Evolutionary conservation across 2,329 filamentous ascomycete genomes (phyloP), one percentile per base, ranked within the genome.

Genomic region (Fusarium tuaranense): DNA sequence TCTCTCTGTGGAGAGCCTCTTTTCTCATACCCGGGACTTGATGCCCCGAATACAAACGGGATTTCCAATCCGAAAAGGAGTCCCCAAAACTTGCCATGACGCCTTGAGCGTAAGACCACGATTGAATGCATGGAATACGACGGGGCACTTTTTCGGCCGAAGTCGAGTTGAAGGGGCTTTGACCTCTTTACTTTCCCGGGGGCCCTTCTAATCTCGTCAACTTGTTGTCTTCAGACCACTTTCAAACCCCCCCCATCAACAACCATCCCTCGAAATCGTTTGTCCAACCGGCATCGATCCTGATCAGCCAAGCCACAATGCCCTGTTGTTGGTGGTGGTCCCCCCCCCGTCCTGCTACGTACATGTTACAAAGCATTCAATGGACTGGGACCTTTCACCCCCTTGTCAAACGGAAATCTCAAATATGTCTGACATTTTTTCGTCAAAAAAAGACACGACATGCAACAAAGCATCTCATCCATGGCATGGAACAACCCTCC

Each of bases 341-440:
- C 5, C 13, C 22, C 13, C 63, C 57, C 53, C 63, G 34, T 61
- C 63, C 59, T 48, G 20, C 27, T 32, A 46, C 59, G 38, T 36
- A 48, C 57, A 48, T 27, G 36, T 57, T 59, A 55, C 58, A 67
- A 55, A 60, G 53, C 39, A 62, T 62, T 12, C 57, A 22, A 34
- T 46, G 14, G 13, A 12, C 30, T 32, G 25, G 30, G 30, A 32
- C 30, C 30, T 32, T 12, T 20, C 22, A 16, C n/a, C n/a, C 44
- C 62, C 65, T 46, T 53, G 67, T 73, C 63, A 51, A 61, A 74
- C 68, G 20, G 63, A 51, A 51, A 74, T 74, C 60, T 74, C 51
- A 72, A 71, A 61, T 51, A 72, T 72, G 68, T 74, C 57, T 69
- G 71, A 38, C 68, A 66, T 63, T 72, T 55, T 68, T 60, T 30